These are phyloP conservation scores for Priceomyces melissophilus DNA, from an alignment of 805 yeast genomes.

Conservation along the genomic window DNA sequence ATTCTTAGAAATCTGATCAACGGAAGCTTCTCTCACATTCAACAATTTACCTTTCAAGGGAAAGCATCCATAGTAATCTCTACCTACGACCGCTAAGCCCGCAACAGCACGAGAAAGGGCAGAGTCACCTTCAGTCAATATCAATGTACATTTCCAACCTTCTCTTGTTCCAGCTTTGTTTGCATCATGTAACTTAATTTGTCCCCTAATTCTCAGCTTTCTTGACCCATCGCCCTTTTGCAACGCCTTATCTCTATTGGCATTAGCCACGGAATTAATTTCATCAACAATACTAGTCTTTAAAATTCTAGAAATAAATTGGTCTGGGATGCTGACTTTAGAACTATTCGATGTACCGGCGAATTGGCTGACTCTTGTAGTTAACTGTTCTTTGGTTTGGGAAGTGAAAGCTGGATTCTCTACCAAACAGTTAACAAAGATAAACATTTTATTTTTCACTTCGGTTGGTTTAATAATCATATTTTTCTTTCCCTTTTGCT, in stretches of 20 bases:
- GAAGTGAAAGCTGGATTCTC: constrained; percentile 98
- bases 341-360: constrained; percentile 59
- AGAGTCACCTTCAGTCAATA: constrained; percentile 96
- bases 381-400: constrained; percentile 93
- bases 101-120: constrained; percentile 90
- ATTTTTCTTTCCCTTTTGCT: constrained; percentile 62
- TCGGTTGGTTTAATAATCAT: constrained; percentile 84
- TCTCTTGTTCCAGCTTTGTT: constrained; percentile 93
- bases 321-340: constrained; percentile 68
- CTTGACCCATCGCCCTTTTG: constrained; percentile 86
- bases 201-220: constrained; percentile 81
- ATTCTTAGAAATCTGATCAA: constrained; percentile 92
- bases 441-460: constrained; percentile 82
- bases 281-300: constrained; percentile 72
- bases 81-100: constrained; percentile 91
- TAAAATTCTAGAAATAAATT: constrained; percentile 63
- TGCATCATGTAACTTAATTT: constrained; percentile 90
- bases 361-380: constrained; percentile 84
- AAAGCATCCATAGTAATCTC: constrained; percentile 92
- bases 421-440: constrained; percentile 86
- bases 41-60: constrained; percentile 93
- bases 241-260: constrained; percentile 82
- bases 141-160: constrained; percentile 87
- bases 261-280: constrained; percentile 77
- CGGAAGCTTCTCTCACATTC: constrained; percentile 93